Evolutionary conservation across 192 early-diverging fungal species (phyloP), one percentile per base, ranked within the genome.

Genomic region (Dispira simplex): DNA sequence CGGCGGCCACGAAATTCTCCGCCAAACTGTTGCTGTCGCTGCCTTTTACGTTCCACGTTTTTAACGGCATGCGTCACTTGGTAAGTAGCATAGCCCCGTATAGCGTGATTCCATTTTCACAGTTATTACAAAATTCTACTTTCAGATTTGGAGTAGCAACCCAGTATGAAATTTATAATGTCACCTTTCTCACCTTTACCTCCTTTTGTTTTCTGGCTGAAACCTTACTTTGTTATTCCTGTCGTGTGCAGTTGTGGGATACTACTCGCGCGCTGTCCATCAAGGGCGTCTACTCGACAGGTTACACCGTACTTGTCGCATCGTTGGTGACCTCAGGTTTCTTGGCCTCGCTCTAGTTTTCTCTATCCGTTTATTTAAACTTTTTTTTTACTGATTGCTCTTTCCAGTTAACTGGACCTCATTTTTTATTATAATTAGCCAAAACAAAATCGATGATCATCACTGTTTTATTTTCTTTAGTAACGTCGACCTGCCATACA

Each of bases 1-100:
- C 94, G 5, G 69, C 76, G 26, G 77, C 81, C 12, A 73, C 83
- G 44, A 75, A 89, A 67, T 63, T 92, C n/a, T 71, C 76, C 5
- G 81, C 70, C 51, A 97, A 97, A 80, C 67, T 79, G 44, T 66
- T 82, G 45, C 32, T 95, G 63, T 83, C 88, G 46, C 63, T 74
- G 52, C 84, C 89, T 20, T 79, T 90, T 66, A 79, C 83, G 60
- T 97, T 79, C 83, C 92, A 97, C 74, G 72, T 77, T 32, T 81
- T 90, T 68, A 91, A 88, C 74, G 91, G 92, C 52, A 63, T 93
- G 48, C 81, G 94, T 64, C 94, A 97, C 77, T 80, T 95, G 87
- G 77, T 87, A 75, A 64, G 77, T 66, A 26, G 26, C 9, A 45
- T 39, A 45, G 48, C 14, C 51, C 20, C 3, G 12, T 27, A 25